Conservation (phyloP, 139 green algal species). For the Desmodesmus armatus region DNA sequence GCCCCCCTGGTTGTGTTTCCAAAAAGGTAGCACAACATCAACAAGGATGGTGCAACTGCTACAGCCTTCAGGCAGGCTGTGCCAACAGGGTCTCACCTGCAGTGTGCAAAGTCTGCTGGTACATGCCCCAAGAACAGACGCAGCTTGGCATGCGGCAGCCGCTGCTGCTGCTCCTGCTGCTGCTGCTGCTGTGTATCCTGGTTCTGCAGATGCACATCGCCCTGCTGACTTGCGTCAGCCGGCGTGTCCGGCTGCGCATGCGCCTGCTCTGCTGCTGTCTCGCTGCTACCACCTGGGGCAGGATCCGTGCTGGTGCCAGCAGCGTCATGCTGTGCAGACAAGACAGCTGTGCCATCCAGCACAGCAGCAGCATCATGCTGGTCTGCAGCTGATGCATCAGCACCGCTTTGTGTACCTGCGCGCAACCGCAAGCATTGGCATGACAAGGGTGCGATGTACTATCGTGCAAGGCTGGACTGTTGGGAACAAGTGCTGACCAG, state of each 20-base stretch:
- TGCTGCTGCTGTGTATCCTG: constrained; percentile 14
- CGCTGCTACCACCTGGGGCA: neutral
- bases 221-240: neutral
- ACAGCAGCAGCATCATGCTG: too few species aligned
- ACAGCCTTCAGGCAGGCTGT: too few species aligned
- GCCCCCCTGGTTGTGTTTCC: too few species aligned
- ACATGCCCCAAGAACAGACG: constrained; percentile 45
- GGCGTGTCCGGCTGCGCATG: neutral
- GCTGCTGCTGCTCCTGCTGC: constrained; percentile 3
- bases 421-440: too few species aligned
- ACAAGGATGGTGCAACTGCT: too few species aligned
- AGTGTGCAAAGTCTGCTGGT: constrained; percentile 41
- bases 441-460: too few species aligned
- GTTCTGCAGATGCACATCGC: neutral
- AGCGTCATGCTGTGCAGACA: neutral
- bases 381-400: too few species aligned
- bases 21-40: too few species aligned
- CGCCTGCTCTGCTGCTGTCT: neutral
- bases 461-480: too few species aligned
- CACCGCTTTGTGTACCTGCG: too few species aligned
- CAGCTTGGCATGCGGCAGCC: constrained; percentile 29
- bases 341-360: too few species aligned
- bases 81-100: constrained; percentile 27
- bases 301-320: neutral
- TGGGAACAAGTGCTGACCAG: too few species aligned